Evolutionary conservation across 192 early-diverging fungal species (phyloP), one percentile per base, ranked within the genome.

Genomic region (Umbelopsis ramanniana): DNA sequence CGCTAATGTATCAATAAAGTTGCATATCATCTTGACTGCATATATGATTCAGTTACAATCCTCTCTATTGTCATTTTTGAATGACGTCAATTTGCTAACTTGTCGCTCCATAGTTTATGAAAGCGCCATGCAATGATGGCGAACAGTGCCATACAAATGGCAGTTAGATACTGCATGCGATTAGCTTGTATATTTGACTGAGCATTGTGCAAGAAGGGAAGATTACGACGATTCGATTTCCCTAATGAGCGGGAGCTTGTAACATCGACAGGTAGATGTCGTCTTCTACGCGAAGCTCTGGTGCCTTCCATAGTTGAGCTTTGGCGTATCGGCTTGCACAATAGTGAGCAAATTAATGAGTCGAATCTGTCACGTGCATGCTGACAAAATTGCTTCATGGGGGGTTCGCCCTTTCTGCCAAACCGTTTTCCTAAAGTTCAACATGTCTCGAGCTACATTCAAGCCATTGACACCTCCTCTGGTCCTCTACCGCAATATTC

Each of bases 401-500:
- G 29, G 29, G 29, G 29, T 29, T 29, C n/a, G n/a, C n/a, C n/a
- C n/a, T 8, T n/a, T 53, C 22, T 24, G 53, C 11, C 40, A 0
- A 43, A 43, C 40, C 1, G 6, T 0, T 43, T 43, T 54, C 6
- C 10, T 3, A 23, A 12, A 54, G 12, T 54, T 14, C 53, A 19
- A 54, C 8, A 54, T 54, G 53, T 54, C 53, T 54, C 53, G 53
- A 54, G 57, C 57, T 7, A 37, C 23, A 19, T 63, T 63, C 57
- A 82, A 83, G 43, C 63, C 79, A 0, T 73, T 88, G 24, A 70
- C 81, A 68, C 83, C 87, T 21, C 87, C 87, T 26, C 46, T 88
- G 54, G 63, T 70, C 17, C 81, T 88, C 35, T 88, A 88, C 68
- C 81, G 82, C 8, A 77, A 81, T 52, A 86, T 88, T 73, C 79